phyloP scores from a whole-genome alignment of 805 yeast genomes.

The Kluyveromyces siamensis region DNA sequence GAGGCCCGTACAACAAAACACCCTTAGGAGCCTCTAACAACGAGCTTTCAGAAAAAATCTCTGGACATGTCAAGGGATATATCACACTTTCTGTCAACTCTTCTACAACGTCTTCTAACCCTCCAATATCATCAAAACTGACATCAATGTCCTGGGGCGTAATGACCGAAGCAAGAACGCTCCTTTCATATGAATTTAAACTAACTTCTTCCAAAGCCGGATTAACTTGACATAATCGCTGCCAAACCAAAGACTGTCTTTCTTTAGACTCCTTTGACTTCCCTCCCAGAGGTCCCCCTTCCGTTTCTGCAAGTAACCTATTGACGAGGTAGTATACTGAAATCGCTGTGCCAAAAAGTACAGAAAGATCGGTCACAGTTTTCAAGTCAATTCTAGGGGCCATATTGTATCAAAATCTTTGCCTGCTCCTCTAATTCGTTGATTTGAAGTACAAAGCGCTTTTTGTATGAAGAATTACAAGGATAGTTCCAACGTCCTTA shows the following conservation, averaged over 20 bases:
- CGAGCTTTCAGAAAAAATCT: conserved; percentile 60
- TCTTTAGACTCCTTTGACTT: conserved; percentile 52
- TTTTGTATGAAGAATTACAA: not conserved
- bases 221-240: conserved; percentile 46
- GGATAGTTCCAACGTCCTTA: not conserved
- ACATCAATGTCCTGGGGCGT: conserved; percentile 77
- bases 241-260: conserved; percentile 47
- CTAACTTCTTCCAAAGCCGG: conserved; percentile 45
- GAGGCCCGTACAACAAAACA: conserved; percentile 87
- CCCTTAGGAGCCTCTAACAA: conserved; percentile 90
- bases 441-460: not conserved
- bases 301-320: conserved; percentile 35
- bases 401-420: conserved; percentile 9
- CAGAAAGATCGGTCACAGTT: conserved; percentile 37
- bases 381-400: conserved; percentile 32
- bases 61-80: conserved; percentile 75
- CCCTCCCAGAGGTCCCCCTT: conserved; percentile 32
- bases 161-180: conserved; percentile 69
- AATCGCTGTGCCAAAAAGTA: conserved; percentile 54
- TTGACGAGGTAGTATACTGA: conserved; percentile 57
- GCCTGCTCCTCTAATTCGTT: not conserved
- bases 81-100: conserved; percentile 84
- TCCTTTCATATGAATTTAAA: conserved; percentile 63
- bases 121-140: conserved; percentile 78
- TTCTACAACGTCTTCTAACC: conserved; percentile 70